Conservation (phyloP, 208 protist species). For the Eutreptiella sp. region DNA sequence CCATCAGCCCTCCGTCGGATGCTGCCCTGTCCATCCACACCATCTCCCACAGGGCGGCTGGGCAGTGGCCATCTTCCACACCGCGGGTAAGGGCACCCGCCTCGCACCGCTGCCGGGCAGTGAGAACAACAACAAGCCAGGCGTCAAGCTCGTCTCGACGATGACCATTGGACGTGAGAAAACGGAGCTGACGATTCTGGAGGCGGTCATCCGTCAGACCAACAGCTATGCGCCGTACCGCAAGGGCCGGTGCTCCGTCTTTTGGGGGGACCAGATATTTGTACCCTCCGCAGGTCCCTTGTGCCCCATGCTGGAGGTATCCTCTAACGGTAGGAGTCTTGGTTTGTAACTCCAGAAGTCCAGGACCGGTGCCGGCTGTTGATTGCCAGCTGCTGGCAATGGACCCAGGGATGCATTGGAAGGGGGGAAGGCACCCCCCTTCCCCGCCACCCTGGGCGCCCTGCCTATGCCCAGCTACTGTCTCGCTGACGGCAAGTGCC, state of each 20-base stretch:
- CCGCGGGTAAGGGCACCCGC: slow-evolving; percentile 40
- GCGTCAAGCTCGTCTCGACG: slow-evolving; percentile 34
- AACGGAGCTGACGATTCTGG: slow-evolving; percentile 32
- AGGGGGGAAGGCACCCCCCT: no score
- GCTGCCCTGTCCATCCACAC: no score
- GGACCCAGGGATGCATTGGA: no score
- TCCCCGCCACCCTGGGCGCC: no score
- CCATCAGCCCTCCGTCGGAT: no score
- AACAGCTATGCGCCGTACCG: slow-evolving; percentile 13
- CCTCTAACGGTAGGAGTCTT: no score
- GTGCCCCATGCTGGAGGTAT: no score
- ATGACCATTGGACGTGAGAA: slow-evolving; percentile 6
- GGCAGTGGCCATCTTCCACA: slow-evolving; percentile 40
- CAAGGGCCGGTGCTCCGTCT: slow-evolving; percentile 32
- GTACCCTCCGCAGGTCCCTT: slow-evolving; percentile 15
- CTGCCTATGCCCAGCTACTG: no score
- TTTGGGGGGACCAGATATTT: slow-evolving; percentile 41
- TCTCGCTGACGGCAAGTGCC: no score
- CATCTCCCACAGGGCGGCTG: neutral
- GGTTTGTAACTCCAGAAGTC: no score
- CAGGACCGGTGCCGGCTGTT: no score
- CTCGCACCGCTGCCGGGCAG: slow-evolving; percentile 37
- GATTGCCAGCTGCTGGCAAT: no score
- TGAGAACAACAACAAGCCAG: slow-evolving; percentile 48
- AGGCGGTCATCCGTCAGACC: slow-evolving; percentile 41